Evolutionary conservation across 225 moss, liverwort and hornwort species (phyloP), one percentile per base, ranked within the genome.

Genomic region (Polytrichum formosum): DNA sequence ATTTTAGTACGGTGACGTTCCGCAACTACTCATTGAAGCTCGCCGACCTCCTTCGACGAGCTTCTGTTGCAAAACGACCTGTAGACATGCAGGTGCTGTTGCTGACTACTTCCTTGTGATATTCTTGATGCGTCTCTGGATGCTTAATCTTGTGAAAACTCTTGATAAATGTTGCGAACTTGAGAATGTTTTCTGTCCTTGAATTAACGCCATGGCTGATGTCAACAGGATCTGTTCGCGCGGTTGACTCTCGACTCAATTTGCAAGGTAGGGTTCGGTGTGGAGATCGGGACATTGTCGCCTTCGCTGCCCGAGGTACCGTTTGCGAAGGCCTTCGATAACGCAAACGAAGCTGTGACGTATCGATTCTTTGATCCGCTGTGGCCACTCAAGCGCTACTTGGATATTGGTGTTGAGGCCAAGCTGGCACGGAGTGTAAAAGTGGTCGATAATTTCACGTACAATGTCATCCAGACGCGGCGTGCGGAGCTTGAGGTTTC

Each of bases 181-280:
- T 13, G 46, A 10, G 16, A 46, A 46, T 46, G 13, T 6, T 13
- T 46, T 46, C 46, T 46, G 46, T 46, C 3, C 16, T 46, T 46
- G 1, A 46, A 46, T 46, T 46, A 16, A 46, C 46, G 46, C 46
- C 46, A 46, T 46, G 46, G 46, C 46, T 46, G 46, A 46, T 16
- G 16, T 46, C 3, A 33, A 60, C 77, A 90, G 90, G 85, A 85
- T 64, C 63, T 87, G 1, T 87, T 90, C 61, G 80, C 79, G 82
- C 75, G 90, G 46, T 76, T 90, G 54, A 90, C 90, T 0, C 74
- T 90, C 2, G 90, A 90, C 18, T 77, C 85, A 18, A 82, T 88
- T 0, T 85, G 82, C 88, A 76, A 82, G 63, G 71, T 88, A 60
- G 85, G 84, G 4, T 66, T 85, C 0, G 90, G 88, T 5, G 80